phyloP scores from a whole-genome alignment of 164 flowering plant genomes.

The Stephania japonica region DNA sequence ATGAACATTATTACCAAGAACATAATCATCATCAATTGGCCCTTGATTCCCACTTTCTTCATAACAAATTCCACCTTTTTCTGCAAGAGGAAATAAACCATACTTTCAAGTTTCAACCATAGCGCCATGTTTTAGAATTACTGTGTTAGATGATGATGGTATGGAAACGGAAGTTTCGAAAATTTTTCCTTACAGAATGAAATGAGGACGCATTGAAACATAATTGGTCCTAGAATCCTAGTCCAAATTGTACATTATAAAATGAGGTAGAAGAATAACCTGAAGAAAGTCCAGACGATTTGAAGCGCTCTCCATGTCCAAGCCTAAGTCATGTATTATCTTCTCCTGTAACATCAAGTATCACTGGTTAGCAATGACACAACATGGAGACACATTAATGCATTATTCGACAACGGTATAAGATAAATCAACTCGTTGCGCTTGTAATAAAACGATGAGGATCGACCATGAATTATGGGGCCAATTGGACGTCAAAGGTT shows the following conservation, averaged over 20 bases:
- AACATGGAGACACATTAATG: not conserved
- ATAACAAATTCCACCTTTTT: constrained; percentile 70
- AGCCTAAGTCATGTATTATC: constrained; percentile 63
- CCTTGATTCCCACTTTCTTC: constrained; percentile 80
- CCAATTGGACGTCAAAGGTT: not conserved
- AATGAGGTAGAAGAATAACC: constrained; percentile 26
- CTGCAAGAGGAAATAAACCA: constrained; percentile 27
- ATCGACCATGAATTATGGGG: not conserved
- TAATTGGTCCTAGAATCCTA: not conserved
- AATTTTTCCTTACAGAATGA: not conserved
- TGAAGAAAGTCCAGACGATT: constrained; percentile 88
- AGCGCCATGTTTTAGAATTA: not conserved
- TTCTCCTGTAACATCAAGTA: constrained; percentile 42
- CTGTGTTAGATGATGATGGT: not conserved
- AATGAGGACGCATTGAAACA: not conserved
- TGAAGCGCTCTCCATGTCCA: constrained; percentile 73
- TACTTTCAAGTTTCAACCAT: not conserved
- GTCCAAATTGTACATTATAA: not conserved
- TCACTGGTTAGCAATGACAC: not conserved
- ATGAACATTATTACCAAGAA: constrained; percentile 64
- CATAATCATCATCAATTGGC: constrained; percentile 83
- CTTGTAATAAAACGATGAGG: not conserved
- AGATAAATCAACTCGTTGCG: not conserved
- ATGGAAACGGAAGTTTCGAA: not conserved
- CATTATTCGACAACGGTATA: not conserved